phyloP scores from a whole-genome alignment of 2,329 filamentous ascomycete species.

The Kalmusia sp. region DNA sequence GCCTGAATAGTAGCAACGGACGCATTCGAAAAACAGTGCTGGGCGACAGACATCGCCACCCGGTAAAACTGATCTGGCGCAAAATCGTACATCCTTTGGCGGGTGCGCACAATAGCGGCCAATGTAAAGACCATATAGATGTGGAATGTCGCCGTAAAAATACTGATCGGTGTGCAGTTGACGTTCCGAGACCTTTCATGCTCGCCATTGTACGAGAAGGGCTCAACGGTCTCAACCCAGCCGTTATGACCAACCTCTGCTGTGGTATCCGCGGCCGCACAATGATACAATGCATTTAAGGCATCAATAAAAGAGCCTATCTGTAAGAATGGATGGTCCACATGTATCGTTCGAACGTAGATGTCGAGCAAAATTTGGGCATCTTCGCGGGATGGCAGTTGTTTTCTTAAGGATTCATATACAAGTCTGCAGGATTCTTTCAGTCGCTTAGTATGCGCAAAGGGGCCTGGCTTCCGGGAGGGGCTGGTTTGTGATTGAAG shows the following conservation, averaged over 20 bases:
- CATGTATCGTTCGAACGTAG: constrained; percentile 38
- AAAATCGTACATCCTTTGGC: constrained; percentile 44
- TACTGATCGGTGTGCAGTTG: constrained; percentile 12
- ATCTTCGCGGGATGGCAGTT: constrained; percentile 30
- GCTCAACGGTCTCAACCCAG: constrained; percentile 24
- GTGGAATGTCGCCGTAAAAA: constrained; percentile 39
- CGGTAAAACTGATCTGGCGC: constrained; percentile 44
- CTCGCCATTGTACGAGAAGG: constrained; percentile 37
- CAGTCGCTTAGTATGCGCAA: constrained; percentile 8
- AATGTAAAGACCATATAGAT: constrained; percentile 48
- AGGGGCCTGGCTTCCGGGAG: constrained; percentile 1
- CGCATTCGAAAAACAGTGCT: constrained; percentile 43
- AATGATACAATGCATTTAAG: constrained; percentile 32
- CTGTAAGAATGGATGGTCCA: constrained; percentile 41
- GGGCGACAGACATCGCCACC: constrained; percentile 38
- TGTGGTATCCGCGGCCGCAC: constrained; percentile 17
- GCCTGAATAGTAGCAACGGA: constrained; percentile 44
- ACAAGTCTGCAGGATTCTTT: constrained; percentile 11
- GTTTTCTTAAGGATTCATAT: constrained; percentile 8
- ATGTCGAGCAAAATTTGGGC: constrained; percentile 26
- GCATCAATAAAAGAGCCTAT: constrained; percentile 31
- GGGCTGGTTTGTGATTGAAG: constrained; percentile 1
- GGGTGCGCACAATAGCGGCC: constrained; percentile 43
- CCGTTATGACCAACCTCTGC: constrained; percentile 29
- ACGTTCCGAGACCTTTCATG: constrained; percentile 10